Evolutionary conservation across 148 eudicot genomes (phyloP), one percentile per base, ranked within the genome.

Genomic region (Bassia scoparia): DNA sequence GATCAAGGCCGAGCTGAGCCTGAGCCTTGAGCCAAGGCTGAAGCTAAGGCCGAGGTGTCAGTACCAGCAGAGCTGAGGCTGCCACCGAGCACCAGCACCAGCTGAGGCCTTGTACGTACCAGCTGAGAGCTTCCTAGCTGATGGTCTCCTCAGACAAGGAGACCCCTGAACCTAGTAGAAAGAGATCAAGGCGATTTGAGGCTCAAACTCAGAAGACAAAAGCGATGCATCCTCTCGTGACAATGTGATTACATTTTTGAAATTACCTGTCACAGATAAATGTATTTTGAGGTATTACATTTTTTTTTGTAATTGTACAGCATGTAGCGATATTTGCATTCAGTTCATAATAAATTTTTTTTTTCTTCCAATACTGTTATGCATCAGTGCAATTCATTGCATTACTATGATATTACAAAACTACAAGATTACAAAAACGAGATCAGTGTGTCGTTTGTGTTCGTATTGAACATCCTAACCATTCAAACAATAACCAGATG

Each of bases 171-270:
- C 37, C 72, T n/a, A 35, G 71, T 59, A 35, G 69, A n/a, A 80
- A 65, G 83, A 76, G 67, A 68, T 69, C 63, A 80, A 71, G 70
- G 64, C 69, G n/a, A 64, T 64, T 53, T 70, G 79, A 78, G 84
- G 78, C 72, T 38, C 82, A 73, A 49, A 73, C 34, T 48, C 78
- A n/a, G 79, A 79, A 55, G 85, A 82, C 11, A 76, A 84, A 74
- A 84, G 71, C 53, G 85, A 88, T 72, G 85, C 77, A 53, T n/a
- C 84, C 88, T 72, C 80, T 79, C 43, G 87, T 84, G 37, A 80
- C 86, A 44, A 64, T 79, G 15, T 83, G 80, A 78, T 49, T 24
- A 34, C 54, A 37, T 23, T 54, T 46, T 76, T 7, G 35, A 30
- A 11, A 44, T 34, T 66, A 66, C 33, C 16, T 17, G 44, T 26